Evolutionary conservation across 1,284 basidiomycete genomes (phyloP).

Genomic region (Ceratobasidium sp.): DNA sequence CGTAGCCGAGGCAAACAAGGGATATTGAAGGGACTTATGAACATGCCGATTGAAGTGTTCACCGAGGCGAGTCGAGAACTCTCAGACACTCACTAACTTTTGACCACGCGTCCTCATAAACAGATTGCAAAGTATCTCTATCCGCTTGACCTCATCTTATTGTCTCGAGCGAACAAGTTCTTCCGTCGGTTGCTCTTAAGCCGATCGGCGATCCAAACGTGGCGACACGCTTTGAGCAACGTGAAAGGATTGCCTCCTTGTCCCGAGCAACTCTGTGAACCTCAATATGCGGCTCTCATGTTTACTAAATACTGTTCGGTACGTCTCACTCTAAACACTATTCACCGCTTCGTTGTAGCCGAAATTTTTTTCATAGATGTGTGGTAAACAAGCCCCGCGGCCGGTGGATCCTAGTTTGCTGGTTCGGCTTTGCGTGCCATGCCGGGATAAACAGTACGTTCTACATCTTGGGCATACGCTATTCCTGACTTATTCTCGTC

Average conservation of each 20-base stretch:
- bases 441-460: slow-evolving; percentile 14
- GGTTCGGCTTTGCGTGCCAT: slow-evolving; percentile 17
- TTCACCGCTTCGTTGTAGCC: no score
- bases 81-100: neutral
- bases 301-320: slow-evolving; percentile 41
- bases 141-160: slow-evolving; percentile 34
- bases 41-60: slow-evolving; percentile 18
- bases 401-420: slow-evolving; percentile 17
- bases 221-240: slow-evolving; percentile 22
- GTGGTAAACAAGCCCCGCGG: slow-evolving; percentile 3
- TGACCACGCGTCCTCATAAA: neutral
- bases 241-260: slow-evolving; percentile 23
- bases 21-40: neutral
- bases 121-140: slow-evolving; percentile 14
- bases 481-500: neutral
- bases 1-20: slow-evolving; percentile 1
- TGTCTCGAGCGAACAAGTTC: slow-evolving; percentile 37
- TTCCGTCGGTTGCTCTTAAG: slow-evolving; percentile 30
- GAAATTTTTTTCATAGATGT: neutral
- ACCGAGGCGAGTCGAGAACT: neutral
- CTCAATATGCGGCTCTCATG: slow-evolving; percentile 27
- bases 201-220: slow-evolving; percentile 16
- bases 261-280: slow-evolving; percentile 40
- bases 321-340: neutral
- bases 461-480: no score